A percentile compares a stretch with the other conserved stretches of the same genome.
These are phyloP conservation scores for Colletotrichum musicola DNA, from an alignment of 2,329 filamentous ascomycete genomes.

Conservation along the genomic window DNA sequence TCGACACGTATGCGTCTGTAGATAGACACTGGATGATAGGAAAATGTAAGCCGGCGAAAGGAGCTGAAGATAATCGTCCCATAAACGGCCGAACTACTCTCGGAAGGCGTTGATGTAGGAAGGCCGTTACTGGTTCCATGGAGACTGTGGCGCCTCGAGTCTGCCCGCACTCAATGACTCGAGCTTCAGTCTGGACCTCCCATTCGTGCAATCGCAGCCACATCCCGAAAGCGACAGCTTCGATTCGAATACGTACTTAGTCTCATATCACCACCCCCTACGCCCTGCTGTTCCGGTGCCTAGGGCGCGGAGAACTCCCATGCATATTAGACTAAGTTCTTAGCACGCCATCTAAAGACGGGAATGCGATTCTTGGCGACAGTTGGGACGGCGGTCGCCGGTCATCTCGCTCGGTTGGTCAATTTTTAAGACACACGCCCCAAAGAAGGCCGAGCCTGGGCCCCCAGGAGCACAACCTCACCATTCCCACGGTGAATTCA, in stretches of 20 bases:
- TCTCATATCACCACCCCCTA: neutral
- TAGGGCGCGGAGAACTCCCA: too few species aligned
- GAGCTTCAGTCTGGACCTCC: neutral
- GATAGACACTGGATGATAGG: too few species aligned
- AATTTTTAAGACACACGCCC: conserved; percentile 13
- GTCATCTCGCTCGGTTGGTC: conserved; percentile 17
- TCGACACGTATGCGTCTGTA: neutral
- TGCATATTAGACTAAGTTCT: neutral
- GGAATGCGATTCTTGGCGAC: conserved; percentile 16
- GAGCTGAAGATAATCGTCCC: conserved; percentile 27
- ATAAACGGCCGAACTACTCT: conserved; percentile 1
- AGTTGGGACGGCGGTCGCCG: conserved; percentile 1
- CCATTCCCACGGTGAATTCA: conserved; percentile 8
- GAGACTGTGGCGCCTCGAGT: conserved; percentile 1
- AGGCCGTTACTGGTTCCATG: conserved; percentile 21
- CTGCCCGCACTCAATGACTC: neutral
- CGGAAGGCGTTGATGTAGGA: conserved; percentile 11
- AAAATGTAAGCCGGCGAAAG: neutral
- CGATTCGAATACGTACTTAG: conserved; percentile 2
- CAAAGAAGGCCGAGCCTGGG: neutral
- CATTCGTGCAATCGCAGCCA: conserved; percentile 5
- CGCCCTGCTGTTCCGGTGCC: too few species aligned
- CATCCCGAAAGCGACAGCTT: conserved; percentile 23
- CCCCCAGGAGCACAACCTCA: conserved; percentile 13
- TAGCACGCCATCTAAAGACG: conserved; percentile 14